These are phyloP conservation scores for Suhomyces pyralidae DNA, from an alignment of 805 yeast species.

Conservation along the genomic window DNA sequence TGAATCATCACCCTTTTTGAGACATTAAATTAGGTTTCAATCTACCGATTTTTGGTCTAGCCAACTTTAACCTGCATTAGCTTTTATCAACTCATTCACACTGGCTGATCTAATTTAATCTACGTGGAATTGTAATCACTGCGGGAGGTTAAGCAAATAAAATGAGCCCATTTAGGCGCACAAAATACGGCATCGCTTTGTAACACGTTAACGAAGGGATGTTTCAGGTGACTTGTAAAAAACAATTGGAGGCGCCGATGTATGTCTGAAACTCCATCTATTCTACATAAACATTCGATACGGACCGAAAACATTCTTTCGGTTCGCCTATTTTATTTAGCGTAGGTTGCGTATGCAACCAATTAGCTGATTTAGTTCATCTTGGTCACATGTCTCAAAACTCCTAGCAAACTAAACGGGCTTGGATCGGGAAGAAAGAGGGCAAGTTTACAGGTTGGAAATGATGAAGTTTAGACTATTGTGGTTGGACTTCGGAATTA, in stretches of 20 bases:
- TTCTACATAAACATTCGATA: neutral
- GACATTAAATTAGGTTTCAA: neutral
- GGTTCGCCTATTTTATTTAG: neutral
- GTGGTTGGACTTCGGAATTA: neutral
- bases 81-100: neutral
- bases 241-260: neutral
- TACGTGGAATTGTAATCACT: neutral
- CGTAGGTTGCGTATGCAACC: neutral
- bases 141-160: neutral
- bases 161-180: neutral
- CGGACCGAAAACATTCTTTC: neutral
- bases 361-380: neutral
- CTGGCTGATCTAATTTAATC: neutral
- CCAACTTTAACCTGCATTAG: neutral
- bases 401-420: neutral
- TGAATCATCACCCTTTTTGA: neutral
- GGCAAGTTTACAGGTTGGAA: neutral
- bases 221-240: neutral
- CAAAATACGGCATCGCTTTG: neutral
- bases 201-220: neutral
- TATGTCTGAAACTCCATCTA: neutral
- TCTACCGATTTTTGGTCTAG: neutral
- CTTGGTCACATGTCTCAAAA: neutral
- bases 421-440: neutral
- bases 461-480: neutral